These are phyloP conservation scores for Beta vulgaris DNA, from an alignment of 148 eudicot species.

Conservation along the genomic window DNA sequence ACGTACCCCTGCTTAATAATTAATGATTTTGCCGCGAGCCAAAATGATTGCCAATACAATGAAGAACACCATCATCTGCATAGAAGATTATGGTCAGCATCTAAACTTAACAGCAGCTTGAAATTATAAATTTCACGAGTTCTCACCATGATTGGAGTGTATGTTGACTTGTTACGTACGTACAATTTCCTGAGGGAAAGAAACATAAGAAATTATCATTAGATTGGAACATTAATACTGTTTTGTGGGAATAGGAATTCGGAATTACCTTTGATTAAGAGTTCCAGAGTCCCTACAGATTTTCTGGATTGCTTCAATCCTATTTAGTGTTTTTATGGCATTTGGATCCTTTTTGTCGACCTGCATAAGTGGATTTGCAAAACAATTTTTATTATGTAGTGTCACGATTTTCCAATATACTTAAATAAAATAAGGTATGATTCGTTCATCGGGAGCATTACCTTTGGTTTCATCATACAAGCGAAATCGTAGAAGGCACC, in stretches of 20 bases:
- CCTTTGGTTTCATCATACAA: conserved; percentile 75
- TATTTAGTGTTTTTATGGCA: conserved; percentile 56
- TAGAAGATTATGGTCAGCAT: conserved; percentile 6
- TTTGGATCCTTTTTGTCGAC: conserved; percentile 71
- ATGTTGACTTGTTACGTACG: conserved; percentile 37
- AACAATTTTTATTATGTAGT: background rate
- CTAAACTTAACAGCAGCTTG: background rate
- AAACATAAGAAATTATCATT: conserved; percentile 2
- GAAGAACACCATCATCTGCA: conserved; percentile 59
- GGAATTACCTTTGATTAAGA: conserved; percentile 50
- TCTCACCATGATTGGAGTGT: conserved; percentile 53
- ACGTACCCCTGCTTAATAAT: background rate
- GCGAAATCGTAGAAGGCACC: conserved; percentile 87
- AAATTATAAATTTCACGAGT: background rate
- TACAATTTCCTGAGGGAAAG: conserved; percentile 49
- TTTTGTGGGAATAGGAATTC: background rate
- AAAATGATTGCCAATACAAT: conserved; percentile 49
- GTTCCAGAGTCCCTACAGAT: conserved; percentile 74
- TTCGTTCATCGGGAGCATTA: conserved; percentile 14
- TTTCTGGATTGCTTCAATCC: conserved; percentile 67
- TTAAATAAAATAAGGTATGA: background rate
- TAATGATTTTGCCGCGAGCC: conserved; percentile 33
- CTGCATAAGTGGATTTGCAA: conserved; percentile 31
- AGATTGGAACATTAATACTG: background rate
- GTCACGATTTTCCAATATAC: background rate